Conservation (phyloP, 768 basidiomycete species). For the Termitomyces sp. region DNA sequence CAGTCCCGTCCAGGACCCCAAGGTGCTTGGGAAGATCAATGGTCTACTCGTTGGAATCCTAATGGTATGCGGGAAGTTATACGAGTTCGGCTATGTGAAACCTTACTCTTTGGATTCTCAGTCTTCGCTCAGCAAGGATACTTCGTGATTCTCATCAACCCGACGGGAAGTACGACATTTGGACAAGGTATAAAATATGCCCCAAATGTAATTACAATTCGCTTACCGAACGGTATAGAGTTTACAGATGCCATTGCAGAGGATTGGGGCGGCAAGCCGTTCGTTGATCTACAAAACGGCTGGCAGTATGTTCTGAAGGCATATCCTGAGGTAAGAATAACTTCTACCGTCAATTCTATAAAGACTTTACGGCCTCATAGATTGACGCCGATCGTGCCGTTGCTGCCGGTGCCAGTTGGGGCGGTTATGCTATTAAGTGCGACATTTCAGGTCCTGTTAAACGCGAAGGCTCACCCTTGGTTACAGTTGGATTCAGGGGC, state of each 20-base stretch:
- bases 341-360: background rate
- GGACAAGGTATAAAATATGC: constrained; percentile 59
- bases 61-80: constrained; percentile 40
- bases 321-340: constrained; percentile 55
- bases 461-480: background rate
- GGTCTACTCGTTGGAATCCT: constrained; percentile 92
- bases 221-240: constrained; percentile 31
- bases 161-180: constrained; percentile 91
- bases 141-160: constrained; percentile 83
- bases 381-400: constrained; percentile 66
- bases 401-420: constrained; percentile 80
- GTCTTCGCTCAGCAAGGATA: constrained; percentile 88
- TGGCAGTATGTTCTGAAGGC: constrained; percentile 64
- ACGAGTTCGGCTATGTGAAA: background rate
- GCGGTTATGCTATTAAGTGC: constrained; percentile 87
- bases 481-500: constrained; percentile 88
- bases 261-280: constrained; percentile 87
- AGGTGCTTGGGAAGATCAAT: constrained; percentile 84
- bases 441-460: constrained; percentile 10
- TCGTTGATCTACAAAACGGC: constrained; percentile 68
- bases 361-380: constrained; percentile 24
- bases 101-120: constrained; percentile 15
- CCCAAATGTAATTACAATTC: background rate
- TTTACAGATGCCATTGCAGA: constrained; percentile 75
- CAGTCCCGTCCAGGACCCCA: constrained; percentile 47